phyloP scores from a whole-genome alignment of 2,329 filamentous ascomycete species.

The Pleurostoma richardsiae region DNA sequence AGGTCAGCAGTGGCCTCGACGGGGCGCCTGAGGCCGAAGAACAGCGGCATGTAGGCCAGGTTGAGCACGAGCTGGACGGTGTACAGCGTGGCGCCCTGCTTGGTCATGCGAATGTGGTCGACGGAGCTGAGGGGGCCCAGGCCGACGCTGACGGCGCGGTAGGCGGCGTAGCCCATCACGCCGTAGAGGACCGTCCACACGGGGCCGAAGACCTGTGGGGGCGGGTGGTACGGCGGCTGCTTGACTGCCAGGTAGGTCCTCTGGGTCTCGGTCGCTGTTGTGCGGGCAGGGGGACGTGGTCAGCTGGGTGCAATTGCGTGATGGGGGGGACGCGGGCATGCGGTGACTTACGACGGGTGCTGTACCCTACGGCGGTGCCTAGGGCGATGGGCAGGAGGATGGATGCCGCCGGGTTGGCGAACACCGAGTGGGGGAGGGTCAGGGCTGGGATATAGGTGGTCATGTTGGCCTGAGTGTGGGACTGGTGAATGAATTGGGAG shows the following conservation, averaged over 20 bases:
- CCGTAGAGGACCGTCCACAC: conserved; percentile 65
- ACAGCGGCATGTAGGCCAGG: conserved; percentile 85
- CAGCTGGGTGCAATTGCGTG: not conserved
- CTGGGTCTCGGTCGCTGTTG: conserved; percentile 49
- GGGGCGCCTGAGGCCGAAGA: conserved; percentile 74
- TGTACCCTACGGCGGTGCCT: conserved; percentile 69
- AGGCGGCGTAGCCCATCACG: conserved; percentile 83
- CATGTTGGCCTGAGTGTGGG: conserved; percentile 44
- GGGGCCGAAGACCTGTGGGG: conserved; percentile 57
- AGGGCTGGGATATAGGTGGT: conserved; percentile 75
- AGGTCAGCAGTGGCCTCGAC: conserved; percentile 73
- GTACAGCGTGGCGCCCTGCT: conserved; percentile 73
- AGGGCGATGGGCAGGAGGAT: conserved; percentile 71
- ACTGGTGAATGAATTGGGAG: too few species aligned
- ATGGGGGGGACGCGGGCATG: not conserved
- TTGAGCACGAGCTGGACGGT: conserved; percentile 82
- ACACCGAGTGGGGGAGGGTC: conserved; percentile 67
- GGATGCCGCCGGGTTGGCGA: conserved; percentile 66
- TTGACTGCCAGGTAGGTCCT: conserved; percentile 60
- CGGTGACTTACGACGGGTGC: conserved; percentile 52
- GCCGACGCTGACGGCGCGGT: conserved; percentile 66
- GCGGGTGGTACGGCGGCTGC: conserved; percentile 61
- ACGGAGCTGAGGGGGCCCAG: conserved; percentile 51
- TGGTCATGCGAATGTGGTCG: conserved; percentile 51
- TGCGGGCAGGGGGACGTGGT: conserved; percentile 1